Base-by-base conservation (phyloP, 2,329 filamentous ascomycete species). In the Fusarium palustre region DNA sequence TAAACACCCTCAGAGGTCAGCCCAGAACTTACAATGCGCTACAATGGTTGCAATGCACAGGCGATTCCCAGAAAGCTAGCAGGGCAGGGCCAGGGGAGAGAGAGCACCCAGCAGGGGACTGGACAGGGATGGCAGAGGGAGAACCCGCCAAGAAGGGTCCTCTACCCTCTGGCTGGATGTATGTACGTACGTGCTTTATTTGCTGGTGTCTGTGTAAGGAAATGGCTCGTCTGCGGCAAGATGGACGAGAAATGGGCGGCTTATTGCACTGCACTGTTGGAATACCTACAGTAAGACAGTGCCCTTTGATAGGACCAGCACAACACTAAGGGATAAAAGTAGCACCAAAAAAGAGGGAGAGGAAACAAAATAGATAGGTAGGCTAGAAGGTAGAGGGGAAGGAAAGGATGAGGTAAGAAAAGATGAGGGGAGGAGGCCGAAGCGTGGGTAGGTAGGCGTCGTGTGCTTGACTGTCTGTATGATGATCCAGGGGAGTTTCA, bases 401-500 rank as follows among this genome's bases (percentile, higher is more conserved):
- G n/a, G n/a, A 38, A 65, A 59, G 36, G 34, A 64, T 64, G 53
- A 64, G 39, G 59, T 59, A 50, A 64, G 59, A 61, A 48, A 55
- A 50, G 42, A 36, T 30, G 53, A 64, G 55, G 54, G 43, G 55
- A 59, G 45, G 53, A 59, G 45, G 53, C 56, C 34, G 39, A 41
- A 53, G 55, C 50, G 42, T 45, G 52, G 47, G 38, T 45, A 28
- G 25, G 25, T 28, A 41, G 49, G 55, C 50, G 42, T 47, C 45
- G 61, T 48, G 64, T 64, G 64, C 47, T 48, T 59, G 55, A 50
- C 31, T 50, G 20, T 31, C 47, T 38, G 34, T 62, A 34, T 33
- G 42, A 55, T 64, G 71, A 74, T 71, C 71, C 69, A 74, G 71
- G 71, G 68, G 71, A 73, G 71, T 74, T 74, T 74, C 71, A 74